A percentile compares a stretch with the other conserved stretches of the same genome.
Evolutionary conservation across 305 asterid species (phyloP).

Genomic region (Rubia tinctorum): DNA sequence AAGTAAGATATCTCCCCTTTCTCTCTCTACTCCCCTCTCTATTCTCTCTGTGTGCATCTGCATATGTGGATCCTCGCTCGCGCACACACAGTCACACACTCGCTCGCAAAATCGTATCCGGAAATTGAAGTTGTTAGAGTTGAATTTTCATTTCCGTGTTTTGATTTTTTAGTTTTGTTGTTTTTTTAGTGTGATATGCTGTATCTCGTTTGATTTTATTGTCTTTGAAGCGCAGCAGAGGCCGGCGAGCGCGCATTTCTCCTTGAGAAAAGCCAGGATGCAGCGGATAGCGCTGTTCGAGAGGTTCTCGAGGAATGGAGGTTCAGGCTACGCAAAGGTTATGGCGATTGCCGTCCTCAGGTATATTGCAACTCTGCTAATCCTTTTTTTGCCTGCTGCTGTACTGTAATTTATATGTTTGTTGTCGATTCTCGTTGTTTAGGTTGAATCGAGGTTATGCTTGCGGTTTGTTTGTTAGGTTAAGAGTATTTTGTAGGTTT

Average conservation of each 20-base stretch:
- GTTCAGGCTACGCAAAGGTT: constrained; percentile 56
- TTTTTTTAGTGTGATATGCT: background rate
- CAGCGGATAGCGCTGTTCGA: constrained; percentile 46
- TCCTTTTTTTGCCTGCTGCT: background rate
- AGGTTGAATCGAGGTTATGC: background rate
- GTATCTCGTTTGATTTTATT: background rate
- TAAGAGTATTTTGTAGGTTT: background rate
- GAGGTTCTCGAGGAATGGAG: constrained; percentile 56
- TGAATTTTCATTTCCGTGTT: background rate
- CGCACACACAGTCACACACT: background rate
- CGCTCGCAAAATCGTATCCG: background rate
- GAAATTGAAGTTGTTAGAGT: background rate
- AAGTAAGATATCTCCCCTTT: background rate
- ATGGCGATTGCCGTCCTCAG: constrained; percentile 61
- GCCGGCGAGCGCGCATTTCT: background rate
- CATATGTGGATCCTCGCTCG: background rate
- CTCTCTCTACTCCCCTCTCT: background rate
- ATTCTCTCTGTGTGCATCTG: background rate
- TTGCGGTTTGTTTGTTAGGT: background rate
- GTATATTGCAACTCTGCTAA: constrained; percentile 23
- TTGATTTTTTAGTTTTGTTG: background rate
- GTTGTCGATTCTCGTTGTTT: background rate
- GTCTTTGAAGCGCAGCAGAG: background rate
- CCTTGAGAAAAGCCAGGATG: constrained; percentile 24
- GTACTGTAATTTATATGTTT: background rate